Conservation (phyloP, 371 early-diverging fungal genomes). For the Circinella minor region DNA sequence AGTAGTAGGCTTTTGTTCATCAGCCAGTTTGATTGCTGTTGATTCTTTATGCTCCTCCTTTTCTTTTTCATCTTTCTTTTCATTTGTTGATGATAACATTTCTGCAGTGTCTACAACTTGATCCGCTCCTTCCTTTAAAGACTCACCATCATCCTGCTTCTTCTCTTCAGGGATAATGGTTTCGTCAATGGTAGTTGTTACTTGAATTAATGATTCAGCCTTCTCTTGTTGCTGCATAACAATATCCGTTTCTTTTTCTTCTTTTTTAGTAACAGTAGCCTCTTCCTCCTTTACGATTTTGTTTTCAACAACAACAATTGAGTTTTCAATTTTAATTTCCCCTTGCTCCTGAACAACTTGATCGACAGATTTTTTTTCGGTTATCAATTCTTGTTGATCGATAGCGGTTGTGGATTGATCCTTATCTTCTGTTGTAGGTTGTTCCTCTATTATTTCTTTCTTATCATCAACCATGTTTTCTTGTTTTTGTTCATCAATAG, state of each 20-base stretch:
- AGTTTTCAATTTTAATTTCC: not conserved
- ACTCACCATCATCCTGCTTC: not conserved
- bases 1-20: not conserved
- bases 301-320: not conserved
- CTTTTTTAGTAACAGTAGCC: not conserved
- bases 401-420: no score
- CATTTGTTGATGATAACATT: not conserved
- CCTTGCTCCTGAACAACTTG: no score
- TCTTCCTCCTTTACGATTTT: not conserved
- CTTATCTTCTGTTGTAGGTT: no score
- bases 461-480: not conserved
- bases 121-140: not conserved
- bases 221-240: not conserved
- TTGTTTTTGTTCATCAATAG: not conserved
- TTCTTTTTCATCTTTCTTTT: not conserved
- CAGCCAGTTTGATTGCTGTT: no score
- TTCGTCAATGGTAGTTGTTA: not conserved
- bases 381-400: no score
- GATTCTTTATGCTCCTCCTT: not conserved
- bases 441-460: no score
- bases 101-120: not conserved
- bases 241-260: not conserved
- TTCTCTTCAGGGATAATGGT: not conserved
- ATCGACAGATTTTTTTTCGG: no score
- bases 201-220: not conserved